Percentiles rank a stretch among this genome's conserved stretches.
Evolutionary conservation across 2,329 filamentous ascomycete species (phyloP).

Genomic region (Talaromyces albobiverticillius): DNA sequence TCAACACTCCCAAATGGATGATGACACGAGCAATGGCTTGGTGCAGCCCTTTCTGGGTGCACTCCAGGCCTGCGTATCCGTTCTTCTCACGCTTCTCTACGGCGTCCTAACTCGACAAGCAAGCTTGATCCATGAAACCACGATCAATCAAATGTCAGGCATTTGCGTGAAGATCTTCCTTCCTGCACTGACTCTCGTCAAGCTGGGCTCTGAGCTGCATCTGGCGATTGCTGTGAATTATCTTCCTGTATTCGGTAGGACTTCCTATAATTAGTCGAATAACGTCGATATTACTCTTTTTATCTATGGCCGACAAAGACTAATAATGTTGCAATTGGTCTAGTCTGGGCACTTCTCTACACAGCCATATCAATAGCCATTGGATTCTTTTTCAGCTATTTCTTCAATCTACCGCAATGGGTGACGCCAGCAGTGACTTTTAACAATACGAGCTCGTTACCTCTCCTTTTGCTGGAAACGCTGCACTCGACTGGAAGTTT

Average conservation of each 20-base stretch:
- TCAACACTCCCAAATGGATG: neutral
- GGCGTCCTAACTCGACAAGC: conserved; percentile 52
- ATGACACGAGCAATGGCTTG: conserved; percentile 17
- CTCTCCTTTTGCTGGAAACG: conserved; percentile 52
- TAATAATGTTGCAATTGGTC: conserved; percentile 6
- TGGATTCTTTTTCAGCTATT: conserved; percentile 41
- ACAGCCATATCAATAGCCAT: conserved; percentile 49
- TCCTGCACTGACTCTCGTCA: conserved; percentile 53
- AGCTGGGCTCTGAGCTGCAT: conserved; percentile 52
- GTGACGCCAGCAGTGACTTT: conserved; percentile 54
- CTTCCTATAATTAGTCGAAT: neutral
- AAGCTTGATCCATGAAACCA: conserved; percentile 45
- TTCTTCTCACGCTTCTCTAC: conserved; percentile 53
- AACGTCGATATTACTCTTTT: too few relatives aligned
- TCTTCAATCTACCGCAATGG: conserved; percentile 53
- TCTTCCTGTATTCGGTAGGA: conserved; percentile 46
- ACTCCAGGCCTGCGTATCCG: conserved; percentile 54
- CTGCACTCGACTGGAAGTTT: conserved; percentile 58
- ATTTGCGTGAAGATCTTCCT: conserved; percentile 54
- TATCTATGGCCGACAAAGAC: too few relatives aligned
- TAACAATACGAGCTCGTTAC: conserved; percentile 57
- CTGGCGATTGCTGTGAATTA: conserved; percentile 48
- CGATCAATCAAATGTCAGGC: conserved; percentile 53
- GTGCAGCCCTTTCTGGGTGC: conserved; percentile 48
- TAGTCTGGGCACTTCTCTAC: conserved; percentile 53